Evolutionary conservation across 2,329 filamentous ascomycete genomes (phyloP).

Genomic region (Aureobasidium lini): DNA sequence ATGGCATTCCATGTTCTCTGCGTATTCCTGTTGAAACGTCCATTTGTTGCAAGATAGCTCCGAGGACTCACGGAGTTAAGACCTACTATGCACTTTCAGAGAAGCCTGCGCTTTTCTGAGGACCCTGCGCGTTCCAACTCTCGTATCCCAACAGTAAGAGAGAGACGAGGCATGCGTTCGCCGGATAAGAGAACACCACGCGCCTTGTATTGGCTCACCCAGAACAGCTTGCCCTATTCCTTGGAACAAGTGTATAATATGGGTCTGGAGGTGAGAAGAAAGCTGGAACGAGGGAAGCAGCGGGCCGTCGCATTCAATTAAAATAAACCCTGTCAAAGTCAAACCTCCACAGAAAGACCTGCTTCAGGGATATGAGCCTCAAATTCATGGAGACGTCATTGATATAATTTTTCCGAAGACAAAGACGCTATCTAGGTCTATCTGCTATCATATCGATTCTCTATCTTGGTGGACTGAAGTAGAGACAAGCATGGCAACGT

Average conservation of each 20-base stretch:
- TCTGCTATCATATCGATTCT: neutral
- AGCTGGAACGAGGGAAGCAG: neutral
- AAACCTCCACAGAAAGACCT: neutral
- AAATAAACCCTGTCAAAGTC: neutral
- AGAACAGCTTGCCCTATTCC: neutral
- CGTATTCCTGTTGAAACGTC: too few species aligned
- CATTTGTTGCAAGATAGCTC: too few species aligned
- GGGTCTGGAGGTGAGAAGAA: neutral
- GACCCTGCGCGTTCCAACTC: too few species aligned
- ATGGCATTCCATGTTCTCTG: too few species aligned
- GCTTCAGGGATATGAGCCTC: neutral
- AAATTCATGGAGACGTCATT: neutral
- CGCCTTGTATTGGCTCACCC: too few species aligned
- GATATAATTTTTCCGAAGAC: neutral
- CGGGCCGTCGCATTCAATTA: slow-evolving; percentile 7
- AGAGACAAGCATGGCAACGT: neutral
- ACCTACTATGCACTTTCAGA: too few species aligned
- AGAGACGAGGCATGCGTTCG: too few species aligned
- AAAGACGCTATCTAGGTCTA: neutral
- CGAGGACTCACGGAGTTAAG: too few species aligned
- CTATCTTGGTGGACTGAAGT: neutral
- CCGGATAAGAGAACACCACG: too few species aligned
- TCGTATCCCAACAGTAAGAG: too few species aligned
- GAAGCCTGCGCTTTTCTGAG: too few species aligned
- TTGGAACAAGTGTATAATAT: neutral